phyloP scores from a whole-genome alignment of 2,329 filamentous ascomycete genomes.

The Fusarium sp. region DNA sequence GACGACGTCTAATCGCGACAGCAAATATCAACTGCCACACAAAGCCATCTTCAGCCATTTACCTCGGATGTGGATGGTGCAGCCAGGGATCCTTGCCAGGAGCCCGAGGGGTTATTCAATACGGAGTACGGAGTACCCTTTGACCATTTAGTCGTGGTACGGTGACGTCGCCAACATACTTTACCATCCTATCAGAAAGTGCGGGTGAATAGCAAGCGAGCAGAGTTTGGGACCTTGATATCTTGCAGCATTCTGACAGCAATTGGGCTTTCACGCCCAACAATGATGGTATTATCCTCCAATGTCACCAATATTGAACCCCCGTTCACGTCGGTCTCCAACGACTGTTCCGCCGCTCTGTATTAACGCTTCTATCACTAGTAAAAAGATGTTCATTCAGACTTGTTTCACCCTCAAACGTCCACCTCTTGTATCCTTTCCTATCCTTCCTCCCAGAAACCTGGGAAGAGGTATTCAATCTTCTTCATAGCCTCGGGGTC shows the following conservation, averaged over 20 bases:
- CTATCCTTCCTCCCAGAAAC: slow-evolving; percentile 69
- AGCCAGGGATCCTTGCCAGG: slow-evolving; percentile 37
- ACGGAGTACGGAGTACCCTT: too few relatives aligned
- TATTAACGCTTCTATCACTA: slow-evolving; percentile 31
- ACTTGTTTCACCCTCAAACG: slow-evolving; percentile 1
- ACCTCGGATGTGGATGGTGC: slow-evolving; percentile 15
- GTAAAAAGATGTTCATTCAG: slow-evolving; percentile 20
- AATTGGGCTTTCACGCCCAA: not conserved
- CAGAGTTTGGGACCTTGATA: slow-evolving; percentile 10
- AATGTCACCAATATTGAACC: not conserved
- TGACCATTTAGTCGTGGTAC: slow-evolving; percentile 8
- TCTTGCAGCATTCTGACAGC: slow-evolving; percentile 14
- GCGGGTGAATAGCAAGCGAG: slow-evolving; percentile 8
- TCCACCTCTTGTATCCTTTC: slow-evolving; percentile 10
- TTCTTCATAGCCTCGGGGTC: slow-evolving; percentile 81
- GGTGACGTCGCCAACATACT: slow-evolving; percentile 9
- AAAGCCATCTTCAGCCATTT: slow-evolving; percentile 27
- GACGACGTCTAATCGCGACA: slow-evolving; percentile 28
- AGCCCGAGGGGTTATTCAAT: slow-evolving; percentile 43
- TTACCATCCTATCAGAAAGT: slow-evolving; percentile 17
- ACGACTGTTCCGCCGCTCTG: slow-evolving; percentile 23
- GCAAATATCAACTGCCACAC: slow-evolving; percentile 16
- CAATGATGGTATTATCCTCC: not conserved
- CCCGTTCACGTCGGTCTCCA: not conserved
- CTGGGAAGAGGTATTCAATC: slow-evolving; percentile 88